Percentiles rank a stretch among this genome's conserved stretches.
These are phyloP conservation scores for Piromyces finnis DNA, from an alignment of 192 early-diverging fungal genomes.

Conservation along the genomic window DNA sequence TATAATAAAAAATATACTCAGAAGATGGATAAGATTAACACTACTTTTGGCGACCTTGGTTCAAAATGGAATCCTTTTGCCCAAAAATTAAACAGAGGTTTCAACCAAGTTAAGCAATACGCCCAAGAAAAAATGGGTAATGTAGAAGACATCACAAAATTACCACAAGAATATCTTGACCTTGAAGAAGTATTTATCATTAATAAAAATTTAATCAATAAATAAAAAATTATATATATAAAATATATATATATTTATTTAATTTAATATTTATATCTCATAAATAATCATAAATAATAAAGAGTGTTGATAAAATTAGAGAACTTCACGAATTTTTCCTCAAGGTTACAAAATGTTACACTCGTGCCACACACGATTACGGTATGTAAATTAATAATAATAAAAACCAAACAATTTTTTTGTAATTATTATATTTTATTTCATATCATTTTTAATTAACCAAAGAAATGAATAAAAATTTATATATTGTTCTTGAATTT, in stretches of 20 bases:
- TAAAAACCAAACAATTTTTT: too few species aligned
- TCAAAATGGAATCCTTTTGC: not conserved
- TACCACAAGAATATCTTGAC: constrained; percentile 82
- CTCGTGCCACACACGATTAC: constrained; percentile 57
- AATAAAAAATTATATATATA: too few species aligned
- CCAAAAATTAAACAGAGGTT: not conserved
- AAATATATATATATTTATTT: too few species aligned
- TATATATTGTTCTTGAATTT: not conserved
- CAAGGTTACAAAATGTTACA: constrained; percentile 56
- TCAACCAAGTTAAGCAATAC: constrained; percentile 30
- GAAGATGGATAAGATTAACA: not conserved
- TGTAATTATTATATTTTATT: too few species aligned
- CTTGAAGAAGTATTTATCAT: constrained; percentile 54
- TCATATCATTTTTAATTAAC: too few species aligned
- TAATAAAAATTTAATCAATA: not conserved
- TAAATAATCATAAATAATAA: not conserved
- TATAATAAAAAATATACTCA: too few species aligned
- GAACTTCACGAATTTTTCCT: constrained; percentile 47
- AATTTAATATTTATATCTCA: too few species aligned
- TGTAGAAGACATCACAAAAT: constrained; percentile 67
- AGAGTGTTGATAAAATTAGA: constrained; percentile 65
- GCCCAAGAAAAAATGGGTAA: constrained; percentile 75
- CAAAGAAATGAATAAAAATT: too few species aligned
- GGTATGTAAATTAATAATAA: constrained; percentile 14
- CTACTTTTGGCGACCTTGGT: not conserved